Conservation (phyloP, 78 protist genomes). For the Thecamonas trahens region DNA sequence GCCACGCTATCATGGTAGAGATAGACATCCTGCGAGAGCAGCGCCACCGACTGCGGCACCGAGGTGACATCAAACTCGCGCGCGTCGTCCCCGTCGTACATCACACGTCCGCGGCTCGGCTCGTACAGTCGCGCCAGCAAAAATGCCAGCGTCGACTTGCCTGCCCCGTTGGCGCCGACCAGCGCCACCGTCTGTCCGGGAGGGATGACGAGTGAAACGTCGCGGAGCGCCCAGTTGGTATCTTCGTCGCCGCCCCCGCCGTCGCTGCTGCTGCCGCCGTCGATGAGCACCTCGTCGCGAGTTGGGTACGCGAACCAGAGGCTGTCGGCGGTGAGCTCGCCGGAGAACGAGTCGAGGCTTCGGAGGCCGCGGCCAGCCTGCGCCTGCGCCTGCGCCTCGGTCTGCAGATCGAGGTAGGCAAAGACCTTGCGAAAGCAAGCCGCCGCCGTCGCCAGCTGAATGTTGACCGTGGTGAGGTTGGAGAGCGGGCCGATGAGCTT, state of each 20-base stretch:
- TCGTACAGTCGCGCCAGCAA: neutral
- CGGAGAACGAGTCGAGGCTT: neutral
- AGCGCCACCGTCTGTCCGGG: neutral
- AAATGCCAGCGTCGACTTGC: neutral
- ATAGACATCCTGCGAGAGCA: neutral
- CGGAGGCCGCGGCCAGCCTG: neutral
- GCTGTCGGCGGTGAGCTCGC: neutral
- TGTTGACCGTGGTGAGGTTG: neutral
- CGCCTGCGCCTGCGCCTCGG: neutral
- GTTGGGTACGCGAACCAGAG: neutral
- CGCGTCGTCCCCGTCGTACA: neutral
- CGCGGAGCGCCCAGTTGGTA: no score
- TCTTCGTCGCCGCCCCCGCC: no score
- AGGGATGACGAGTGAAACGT: neutral
- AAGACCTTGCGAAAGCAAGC: neutral
- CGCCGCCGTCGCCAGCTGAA: neutral
- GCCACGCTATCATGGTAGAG: neutral
- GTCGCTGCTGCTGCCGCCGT: no score
- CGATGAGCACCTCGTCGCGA: neutral
- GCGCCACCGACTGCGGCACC: neutral
- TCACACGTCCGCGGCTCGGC: neutral
- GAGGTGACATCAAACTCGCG: neutral
- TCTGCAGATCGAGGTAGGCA: neutral
- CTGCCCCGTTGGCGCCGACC: neutral
- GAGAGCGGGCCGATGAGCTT: neutral